Percentiles rank a stretch among this genome's conserved stretches.
phyloP scores from a whole-genome alignment of 163 green algal species.

The Scenedesmus sp. region DNA sequence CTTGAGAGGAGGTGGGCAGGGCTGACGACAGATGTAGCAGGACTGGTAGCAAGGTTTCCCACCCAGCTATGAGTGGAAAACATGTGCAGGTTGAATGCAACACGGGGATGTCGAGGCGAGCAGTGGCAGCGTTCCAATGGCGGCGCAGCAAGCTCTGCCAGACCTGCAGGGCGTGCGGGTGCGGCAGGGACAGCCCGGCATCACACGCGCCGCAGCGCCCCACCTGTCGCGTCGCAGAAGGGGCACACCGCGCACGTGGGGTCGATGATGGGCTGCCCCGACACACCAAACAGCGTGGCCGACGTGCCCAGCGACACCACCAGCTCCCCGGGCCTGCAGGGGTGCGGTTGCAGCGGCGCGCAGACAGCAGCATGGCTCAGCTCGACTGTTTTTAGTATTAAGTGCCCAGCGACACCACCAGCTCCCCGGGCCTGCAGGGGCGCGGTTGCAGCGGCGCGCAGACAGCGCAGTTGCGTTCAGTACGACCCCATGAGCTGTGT shows the following conservation, averaged over 20 bases:
- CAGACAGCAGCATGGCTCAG: no score
- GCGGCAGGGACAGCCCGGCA: not conserved
- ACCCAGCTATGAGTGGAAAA: no score
- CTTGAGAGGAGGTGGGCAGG: no score
- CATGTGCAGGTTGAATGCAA: no score
- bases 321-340: constrained; percentile 65
- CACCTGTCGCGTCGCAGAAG: constrained; percentile 87
- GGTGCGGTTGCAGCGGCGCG: no score
- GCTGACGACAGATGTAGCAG: not conserved
- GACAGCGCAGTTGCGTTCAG: no score
- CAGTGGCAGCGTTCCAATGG: no score
- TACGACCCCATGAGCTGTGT: no score
- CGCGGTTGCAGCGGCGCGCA: no score
- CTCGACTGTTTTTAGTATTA: constrained; percentile 27
- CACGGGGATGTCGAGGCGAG: no score
- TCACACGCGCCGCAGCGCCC: not conserved
- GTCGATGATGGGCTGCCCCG: constrained; percentile 76
- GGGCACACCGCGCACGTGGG: constrained; percentile 78
- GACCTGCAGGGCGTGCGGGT: not conserved
- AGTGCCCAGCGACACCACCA: constrained; percentile 87
- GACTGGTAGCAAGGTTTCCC: not conserved
- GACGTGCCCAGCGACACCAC: constrained; percentile 88
- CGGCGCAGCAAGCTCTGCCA: not conserved
- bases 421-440: constrained; percentile 69
- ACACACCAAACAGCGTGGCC: constrained; percentile 90